A percentile compares a stretch with the other conserved stretches of the same genome.
phyloP scores from a whole-genome alignment of 2,329 filamentous ascomycete species.

The Cladophialophora psammophila region DNA sequence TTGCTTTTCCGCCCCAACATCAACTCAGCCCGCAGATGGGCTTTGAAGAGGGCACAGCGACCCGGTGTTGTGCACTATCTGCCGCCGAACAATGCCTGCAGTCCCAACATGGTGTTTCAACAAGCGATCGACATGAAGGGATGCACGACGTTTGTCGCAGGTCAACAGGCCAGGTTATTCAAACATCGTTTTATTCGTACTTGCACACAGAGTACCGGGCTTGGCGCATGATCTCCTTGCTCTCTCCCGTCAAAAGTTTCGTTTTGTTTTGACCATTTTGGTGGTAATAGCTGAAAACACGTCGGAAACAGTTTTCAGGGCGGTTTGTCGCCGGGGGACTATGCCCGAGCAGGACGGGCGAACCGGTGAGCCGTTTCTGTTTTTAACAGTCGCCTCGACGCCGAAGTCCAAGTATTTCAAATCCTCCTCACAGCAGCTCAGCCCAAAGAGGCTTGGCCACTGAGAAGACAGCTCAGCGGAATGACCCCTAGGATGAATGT shows the following conservation, averaged over 20 bases:
- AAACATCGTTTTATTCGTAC: background rate
- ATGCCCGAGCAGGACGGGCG: background rate
- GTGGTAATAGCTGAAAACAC: background rate
- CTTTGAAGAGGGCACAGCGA: background rate
- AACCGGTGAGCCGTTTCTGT: background rate
- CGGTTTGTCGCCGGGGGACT: constrained; percentile 5
- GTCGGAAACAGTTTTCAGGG: background rate
- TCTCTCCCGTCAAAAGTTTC: background rate
- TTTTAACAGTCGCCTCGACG: background rate
- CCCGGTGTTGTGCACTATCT: background rate
- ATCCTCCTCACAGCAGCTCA: background rate
- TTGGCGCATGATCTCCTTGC: background rate
- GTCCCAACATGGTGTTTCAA: background rate
- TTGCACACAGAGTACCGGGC: background rate
- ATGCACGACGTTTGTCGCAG: no score
- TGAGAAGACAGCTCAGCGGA: background rate
- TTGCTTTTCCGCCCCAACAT: background rate
- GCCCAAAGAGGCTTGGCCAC: background rate
- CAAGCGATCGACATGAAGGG: background rate
- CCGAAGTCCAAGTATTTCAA: background rate
- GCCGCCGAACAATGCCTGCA: background rate
- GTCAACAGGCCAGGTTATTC: no score
- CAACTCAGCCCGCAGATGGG: background rate
- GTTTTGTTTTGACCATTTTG: background rate
- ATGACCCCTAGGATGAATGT: background rate